Conservation (phyloP, 345 rosid genomes). For the Gossypium longicalyx region DNA sequence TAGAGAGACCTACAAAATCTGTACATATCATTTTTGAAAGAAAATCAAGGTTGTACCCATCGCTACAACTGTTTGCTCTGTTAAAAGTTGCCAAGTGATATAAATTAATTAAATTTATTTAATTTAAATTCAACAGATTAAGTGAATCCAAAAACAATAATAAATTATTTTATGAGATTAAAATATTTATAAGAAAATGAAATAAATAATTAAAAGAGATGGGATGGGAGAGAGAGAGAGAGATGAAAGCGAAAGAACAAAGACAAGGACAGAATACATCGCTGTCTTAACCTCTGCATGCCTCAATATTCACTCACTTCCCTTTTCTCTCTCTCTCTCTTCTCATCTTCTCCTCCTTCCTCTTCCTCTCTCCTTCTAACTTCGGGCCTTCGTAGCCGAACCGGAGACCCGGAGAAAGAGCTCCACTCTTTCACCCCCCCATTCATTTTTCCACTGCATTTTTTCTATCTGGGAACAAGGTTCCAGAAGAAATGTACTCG, state of each 20-base stretch:
- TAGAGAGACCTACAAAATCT: too few relatives aligned
- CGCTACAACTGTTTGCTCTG: too few relatives aligned
- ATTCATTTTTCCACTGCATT: neutral
- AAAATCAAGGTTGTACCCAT: too few relatives aligned
- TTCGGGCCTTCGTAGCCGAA: conserved; percentile 7
- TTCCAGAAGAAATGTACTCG: conserved; percentile 51
- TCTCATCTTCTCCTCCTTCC: neutral
- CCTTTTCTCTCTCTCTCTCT: neutral
- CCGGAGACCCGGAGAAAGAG: neutral
- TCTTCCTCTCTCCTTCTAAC: conserved; percentile 5
- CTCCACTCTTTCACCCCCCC: neutral
- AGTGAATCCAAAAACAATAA: too few relatives aligned
- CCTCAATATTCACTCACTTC: conserved; percentile 17
- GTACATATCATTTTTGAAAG: too few relatives aligned
- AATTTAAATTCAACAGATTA: too few relatives aligned
- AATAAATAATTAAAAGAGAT: neutral
- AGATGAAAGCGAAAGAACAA: neutral
- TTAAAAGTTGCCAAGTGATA: too few relatives aligned
- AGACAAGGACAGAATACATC: conserved; percentile 29
- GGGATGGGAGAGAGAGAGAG: neutral
- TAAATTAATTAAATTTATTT: too few relatives aligned
- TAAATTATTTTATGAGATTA: too few relatives aligned
- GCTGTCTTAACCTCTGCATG: conserved; percentile 26
- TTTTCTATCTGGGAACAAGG: neutral
- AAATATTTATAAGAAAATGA: neutral